Percentiles rank a stretch among this genome's conserved stretches.
Conservation (phyloP, 73 alveolate genomes). For the Paramecium bursaria region DNA sequence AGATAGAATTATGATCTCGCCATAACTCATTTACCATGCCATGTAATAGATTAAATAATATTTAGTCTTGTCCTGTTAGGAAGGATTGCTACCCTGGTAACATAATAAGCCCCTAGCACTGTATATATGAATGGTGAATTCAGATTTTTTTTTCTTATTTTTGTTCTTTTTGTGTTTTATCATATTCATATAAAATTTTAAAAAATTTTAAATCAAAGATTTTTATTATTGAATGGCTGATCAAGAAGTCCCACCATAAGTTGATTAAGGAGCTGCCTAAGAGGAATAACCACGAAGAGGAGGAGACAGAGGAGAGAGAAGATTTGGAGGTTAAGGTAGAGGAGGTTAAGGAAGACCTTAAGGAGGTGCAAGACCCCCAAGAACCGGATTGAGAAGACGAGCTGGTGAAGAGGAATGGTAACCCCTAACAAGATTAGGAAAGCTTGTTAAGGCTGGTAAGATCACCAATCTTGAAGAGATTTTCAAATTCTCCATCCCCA, state of each 20-base stretch:
- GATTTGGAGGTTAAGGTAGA: conserved; percentile 83
- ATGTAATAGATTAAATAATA: neutral
- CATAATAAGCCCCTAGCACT: neutral
- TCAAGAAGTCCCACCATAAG: conserved; percentile 28
- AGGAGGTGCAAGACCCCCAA: conserved; percentile 88
- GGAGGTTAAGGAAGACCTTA: conserved; percentile 92
- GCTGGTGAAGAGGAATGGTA: conserved; percentile 98
- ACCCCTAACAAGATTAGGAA: conserved; percentile 99
- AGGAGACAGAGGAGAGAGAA: conserved; percentile 77
- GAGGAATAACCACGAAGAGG: conserved; percentile 64
- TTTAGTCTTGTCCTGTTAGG: neutral
- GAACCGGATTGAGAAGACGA: conserved; percentile 92
- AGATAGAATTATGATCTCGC: no score
- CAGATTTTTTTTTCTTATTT: no score
- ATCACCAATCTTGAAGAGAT: conserved; percentile 98
- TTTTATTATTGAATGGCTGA: no score
- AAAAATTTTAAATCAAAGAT: no score
- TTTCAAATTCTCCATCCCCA: conserved; percentile 99
- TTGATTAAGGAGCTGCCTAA: conserved; percentile 36
- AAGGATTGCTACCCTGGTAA: neutral
- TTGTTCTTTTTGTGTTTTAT: no score
- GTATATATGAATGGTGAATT: neutral
- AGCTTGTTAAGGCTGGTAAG: conserved; percentile 97
- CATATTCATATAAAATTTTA: no score
- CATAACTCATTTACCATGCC: neutral